Evolutionary conservation across 2,329 filamentous ascomycete species (phyloP), one percentile per base, ranked within the genome.

Genomic region (Hawksworthiomyces lignivorus): DNA sequence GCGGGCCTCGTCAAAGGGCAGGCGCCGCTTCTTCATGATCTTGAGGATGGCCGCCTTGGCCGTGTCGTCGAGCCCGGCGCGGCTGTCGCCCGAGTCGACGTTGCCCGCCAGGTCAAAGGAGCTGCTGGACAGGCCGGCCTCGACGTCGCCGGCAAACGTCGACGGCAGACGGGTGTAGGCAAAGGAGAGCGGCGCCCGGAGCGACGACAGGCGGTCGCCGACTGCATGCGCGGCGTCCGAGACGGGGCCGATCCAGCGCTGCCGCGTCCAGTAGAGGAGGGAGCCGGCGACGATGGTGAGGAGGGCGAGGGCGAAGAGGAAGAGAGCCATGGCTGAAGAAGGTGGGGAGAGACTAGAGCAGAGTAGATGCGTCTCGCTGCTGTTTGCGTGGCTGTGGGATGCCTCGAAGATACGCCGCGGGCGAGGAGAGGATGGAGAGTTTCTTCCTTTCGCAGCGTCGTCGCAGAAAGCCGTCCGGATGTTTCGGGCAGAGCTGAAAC

Each of bases 1-100:
- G 53, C 92, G 75, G 29, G 90, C 92, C 66, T 96, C 87, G 64
- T 98, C 90, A 59, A 98, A 98, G 47, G 73, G 76, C 50, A 97
- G 76, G 45, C 81, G 75, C 50, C 80, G 74, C 59, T 74, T 80
- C 75, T 87, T 90, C 92, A 98, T 98, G 53, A 98, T 89, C 53
- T 75, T 76, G 55, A 88, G 75, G 31, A 98, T 80, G 62, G 94
- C 87, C 29, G 72, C 67, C 70, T 97, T 97, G 43, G 77, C 84
- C 36, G 68, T 69, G 50, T 84, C 80, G 58, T 97, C 89, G 15
- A 98, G 71, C 0, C 92, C 92, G 0, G 79, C 77, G 51, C 92
- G 77, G 22, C 72, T 70, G 60, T 98, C 92, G 38, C 84, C 85
- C 11, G 75, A 77, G 44, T 82, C 80, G 26, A 98, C 70, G 58